Evolutionary conservation across 2,329 filamentous ascomycete species (phyloP).

Genomic region (Escovopsis sp.): DNA sequence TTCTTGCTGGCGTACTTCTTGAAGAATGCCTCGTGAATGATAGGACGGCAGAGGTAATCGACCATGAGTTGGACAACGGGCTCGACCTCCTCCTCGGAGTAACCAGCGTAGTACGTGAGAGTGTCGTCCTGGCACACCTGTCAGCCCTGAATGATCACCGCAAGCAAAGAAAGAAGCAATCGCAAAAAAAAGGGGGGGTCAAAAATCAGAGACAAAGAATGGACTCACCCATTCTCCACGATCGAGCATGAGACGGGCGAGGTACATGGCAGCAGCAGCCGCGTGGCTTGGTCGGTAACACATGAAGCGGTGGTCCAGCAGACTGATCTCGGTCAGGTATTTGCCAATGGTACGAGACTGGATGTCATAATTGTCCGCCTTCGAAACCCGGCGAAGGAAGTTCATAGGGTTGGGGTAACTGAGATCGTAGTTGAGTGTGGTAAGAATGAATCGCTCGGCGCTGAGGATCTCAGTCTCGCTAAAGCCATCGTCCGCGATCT

Average conservation of each 20-base stretch:
- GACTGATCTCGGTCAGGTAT: constrained; percentile 93
- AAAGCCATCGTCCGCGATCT: constrained; percentile 94
- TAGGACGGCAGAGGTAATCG: constrained; percentile 82
- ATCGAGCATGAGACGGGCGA: constrained; percentile 79
- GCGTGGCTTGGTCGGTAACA: constrained; percentile 76
- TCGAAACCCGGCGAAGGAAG: constrained; percentile 95
- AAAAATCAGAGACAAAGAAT: not conserved
- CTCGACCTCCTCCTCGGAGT: constrained; percentile 82
- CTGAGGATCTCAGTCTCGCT: constrained; percentile 88
- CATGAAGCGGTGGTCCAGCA: constrained; percentile 91
- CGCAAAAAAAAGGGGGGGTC: not conserved
- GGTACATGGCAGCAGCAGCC: constrained; percentile 87
- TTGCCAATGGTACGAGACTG: constrained; percentile 94
- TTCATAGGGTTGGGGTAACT: constrained; percentile 99
- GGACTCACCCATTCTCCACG: constrained; percentile 74
- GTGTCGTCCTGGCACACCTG: constrained; percentile 52
- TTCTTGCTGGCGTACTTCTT: constrained; percentile 99
- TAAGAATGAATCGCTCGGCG: constrained; percentile 89
- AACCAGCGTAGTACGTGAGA: constrained; percentile 80
- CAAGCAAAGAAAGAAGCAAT: not conserved
- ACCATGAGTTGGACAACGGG: constrained; percentile 91
- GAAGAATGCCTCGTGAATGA: constrained; percentile 94
- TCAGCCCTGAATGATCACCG: not conserved
- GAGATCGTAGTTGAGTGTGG: constrained; percentile 86
- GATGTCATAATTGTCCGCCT: constrained; percentile 98